Base-by-base conservation (phyloP, 495 filamentous ascomycete species). In the Hyaloscypha variabilis region DNA sequence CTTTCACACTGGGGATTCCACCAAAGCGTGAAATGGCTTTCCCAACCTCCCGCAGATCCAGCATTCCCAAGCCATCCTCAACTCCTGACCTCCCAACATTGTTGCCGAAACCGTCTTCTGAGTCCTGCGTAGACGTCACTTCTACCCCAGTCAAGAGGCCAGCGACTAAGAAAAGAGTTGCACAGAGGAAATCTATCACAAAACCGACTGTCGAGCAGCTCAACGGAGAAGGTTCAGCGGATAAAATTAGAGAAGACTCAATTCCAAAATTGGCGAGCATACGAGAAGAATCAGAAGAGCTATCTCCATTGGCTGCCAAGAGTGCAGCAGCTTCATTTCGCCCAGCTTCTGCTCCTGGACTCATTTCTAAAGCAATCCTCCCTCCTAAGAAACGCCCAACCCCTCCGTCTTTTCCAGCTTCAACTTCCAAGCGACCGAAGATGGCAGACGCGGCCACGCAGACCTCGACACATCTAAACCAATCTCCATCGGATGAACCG, bases 21-120 rank as follows among this genome's bases (percentile, higher is more conserved):
- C 76, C 77, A n/a, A 68, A 56, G 51, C 74, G 76, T 28, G 75
- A 74, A 53, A 54, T 78, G 21, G 76, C 77, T 6, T 77, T 79
- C 59, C 62, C 64, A 46, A 69, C 68, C 11, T 53, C 68, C 58
- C 53, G 24, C 26, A 51, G 60, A 8, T 3, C 49, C 10, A 50
- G 24, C 39, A 55, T 21, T 10, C 5, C 23, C 14, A 24, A 31
- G 13, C 25, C 60, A 30, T 28, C 64, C 5, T 55, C 63, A 19
- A 51, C 42, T 24, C 36, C 23, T 23, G 63, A 61, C 17, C 56
- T 65, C 23, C 51, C 61, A 46, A 42, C 42, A 31, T 4, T 46
- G 11, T 31, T 65, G 28, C 52, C 65, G 19, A 57, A 63, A 26
- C 52, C 58, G 60, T 68, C 65, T 14, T 52, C 46, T 26, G 26